Percentiles rank a stretch among this genome's conserved stretches.
These are phyloP conservation scores for Psilocybe subaeruginosa DNA, from an alignment of 768 basidiomycete genomes.

Conservation along the genomic window DNA sequence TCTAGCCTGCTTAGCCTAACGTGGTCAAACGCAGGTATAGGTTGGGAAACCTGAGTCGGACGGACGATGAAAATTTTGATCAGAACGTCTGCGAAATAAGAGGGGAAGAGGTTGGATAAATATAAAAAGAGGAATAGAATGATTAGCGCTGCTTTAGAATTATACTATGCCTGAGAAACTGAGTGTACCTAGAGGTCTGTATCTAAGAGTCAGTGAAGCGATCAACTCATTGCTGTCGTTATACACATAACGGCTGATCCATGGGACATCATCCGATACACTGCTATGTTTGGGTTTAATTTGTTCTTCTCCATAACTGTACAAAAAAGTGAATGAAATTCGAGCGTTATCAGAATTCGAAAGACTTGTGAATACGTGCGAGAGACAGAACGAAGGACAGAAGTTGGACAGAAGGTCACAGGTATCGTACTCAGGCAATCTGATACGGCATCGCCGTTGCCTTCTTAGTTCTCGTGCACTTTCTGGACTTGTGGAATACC, in stretches of 20 bases:
- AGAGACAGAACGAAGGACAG: too few species aligned
- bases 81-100: background rate
- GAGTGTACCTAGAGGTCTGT: background rate
- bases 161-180: background rate
- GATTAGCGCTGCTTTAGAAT: too few species aligned
- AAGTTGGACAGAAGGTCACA: too few species aligned
- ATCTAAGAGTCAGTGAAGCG: background rate
- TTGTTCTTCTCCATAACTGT: background rate
- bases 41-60: background rate
- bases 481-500: background rate
- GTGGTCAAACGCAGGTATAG: too few species aligned
- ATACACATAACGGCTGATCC: background rate
- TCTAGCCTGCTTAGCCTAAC: too few species aligned
- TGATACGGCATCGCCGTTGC: background rate
- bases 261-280: background rate
- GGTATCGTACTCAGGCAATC: background rate
- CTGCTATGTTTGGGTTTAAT: background rate
- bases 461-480: background rate
- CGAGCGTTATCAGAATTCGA: too few species aligned
- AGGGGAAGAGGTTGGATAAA: too few species aligned
- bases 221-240: background rate
- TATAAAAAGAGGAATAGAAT: too few species aligned
- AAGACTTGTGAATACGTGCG: too few species aligned
- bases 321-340: background rate
- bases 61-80: background rate